Evolutionary conservation across 169 alveolate genomes (phyloP).

Genomic region (Cryptosporidium felis): DNA sequence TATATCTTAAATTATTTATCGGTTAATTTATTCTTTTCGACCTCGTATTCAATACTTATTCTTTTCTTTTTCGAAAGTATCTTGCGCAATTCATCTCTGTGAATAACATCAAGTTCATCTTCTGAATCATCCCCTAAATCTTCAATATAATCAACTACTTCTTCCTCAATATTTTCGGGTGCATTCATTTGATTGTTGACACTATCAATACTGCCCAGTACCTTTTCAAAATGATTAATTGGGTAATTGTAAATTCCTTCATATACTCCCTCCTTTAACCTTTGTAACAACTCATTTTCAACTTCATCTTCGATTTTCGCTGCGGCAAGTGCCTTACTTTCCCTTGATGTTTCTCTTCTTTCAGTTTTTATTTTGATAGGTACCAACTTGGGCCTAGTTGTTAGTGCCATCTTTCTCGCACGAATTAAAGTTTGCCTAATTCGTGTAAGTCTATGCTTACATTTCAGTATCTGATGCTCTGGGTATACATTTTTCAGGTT

Average conservation of each 20-base stretch:
- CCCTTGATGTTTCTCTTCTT: conserved; percentile 96
- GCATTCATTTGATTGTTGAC: conserved; percentile 69
- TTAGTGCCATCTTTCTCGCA: conserved; percentile 88
- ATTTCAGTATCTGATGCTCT: conserved; percentile 92
- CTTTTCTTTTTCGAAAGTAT: conserved; percentile 53
- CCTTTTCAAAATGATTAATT: conserved; percentile 77
- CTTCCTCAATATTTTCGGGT: conserved; percentile 9
- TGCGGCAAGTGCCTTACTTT: conserved; percentile 94
- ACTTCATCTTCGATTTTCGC: conserved; percentile 97
- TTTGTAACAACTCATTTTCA: conserved; percentile 92
- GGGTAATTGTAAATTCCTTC: conserved; percentile 83
- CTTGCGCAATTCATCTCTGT: conserved; percentile 34
- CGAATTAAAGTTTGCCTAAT: conserved; percentile 94
- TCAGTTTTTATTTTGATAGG: conserved; percentile 98
- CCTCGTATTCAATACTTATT: conserved; percentile 70
- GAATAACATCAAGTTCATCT: conserved; percentile 72
- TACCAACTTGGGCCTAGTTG: conserved; percentile 81
- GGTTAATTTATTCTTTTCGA: conserved; percentile 24
- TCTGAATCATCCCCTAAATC: conserved; percentile 70
- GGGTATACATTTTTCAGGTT: conserved; percentile 92
- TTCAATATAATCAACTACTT: conserved; percentile 71
- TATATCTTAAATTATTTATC: neutral
- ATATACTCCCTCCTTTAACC: conserved; percentile 89
- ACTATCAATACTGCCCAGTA: conserved; percentile 72
- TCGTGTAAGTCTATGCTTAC: conserved; percentile 95